Conservation (phyloP, 176 grass and related monocot species). For the Oryza longistaminata region DNA sequence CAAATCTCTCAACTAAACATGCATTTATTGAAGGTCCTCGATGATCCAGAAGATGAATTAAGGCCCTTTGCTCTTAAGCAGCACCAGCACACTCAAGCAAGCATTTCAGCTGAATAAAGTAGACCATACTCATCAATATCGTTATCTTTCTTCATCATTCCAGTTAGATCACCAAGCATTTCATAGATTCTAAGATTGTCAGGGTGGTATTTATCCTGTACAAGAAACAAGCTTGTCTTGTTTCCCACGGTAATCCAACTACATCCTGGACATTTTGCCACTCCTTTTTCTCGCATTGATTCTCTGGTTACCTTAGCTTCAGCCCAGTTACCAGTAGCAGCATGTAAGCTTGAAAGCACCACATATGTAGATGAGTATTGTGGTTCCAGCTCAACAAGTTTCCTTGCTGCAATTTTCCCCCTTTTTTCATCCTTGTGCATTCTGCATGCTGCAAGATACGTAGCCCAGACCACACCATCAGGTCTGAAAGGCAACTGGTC, state of each 20-base stretch:
- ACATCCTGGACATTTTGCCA: slow-evolving; percentile 59
- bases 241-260: slow-evolving; percentile 73
- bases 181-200: slow-evolving; percentile 45
- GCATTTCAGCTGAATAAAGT: slow-evolving; percentile 22
- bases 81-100: slow-evolving; percentile 25
- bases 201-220: slow-evolving; percentile 59
- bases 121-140: slow-evolving; percentile 36
- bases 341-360: slow-evolving; percentile 65
- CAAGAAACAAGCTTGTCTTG: slow-evolving; percentile 53
- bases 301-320: slow-evolving; percentile 55
- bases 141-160: slow-evolving; percentile 53
- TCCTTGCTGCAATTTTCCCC: slow-evolving; percentile 56
- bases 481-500: slow-evolving; percentile 54
- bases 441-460: slow-evolving; percentile 63
- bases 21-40: background rate
- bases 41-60: slow-evolving; percentile 5
- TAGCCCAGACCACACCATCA: slow-evolving; percentile 79
- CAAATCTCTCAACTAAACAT: slow-evolving; percentile 16
- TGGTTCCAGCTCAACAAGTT: slow-evolving; percentile 64
- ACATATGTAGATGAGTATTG: slow-evolving; percentile 57
- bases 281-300: slow-evolving; percentile 66
- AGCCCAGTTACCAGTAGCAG: slow-evolving; percentile 69
- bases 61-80: slow-evolving; percentile 15
- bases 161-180: slow-evolving; percentile 49
- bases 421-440: slow-evolving; percentile 63